These are phyloP conservation scores for Fraxinus xanthoxyloides DNA, from an alignment of 305 asterid species.

Conservation along the genomic window DNA sequence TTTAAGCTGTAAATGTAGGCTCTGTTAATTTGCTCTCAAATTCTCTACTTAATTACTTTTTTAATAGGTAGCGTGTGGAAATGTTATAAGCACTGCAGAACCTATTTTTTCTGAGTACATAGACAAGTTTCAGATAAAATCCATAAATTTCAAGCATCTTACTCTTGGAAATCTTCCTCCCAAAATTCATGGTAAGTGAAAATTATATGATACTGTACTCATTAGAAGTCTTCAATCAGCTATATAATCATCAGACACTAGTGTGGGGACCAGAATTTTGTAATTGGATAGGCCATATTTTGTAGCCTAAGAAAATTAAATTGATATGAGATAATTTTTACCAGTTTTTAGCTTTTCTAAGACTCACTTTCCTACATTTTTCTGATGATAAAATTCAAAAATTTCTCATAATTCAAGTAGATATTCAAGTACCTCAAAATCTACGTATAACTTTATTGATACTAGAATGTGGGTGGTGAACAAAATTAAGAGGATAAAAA, in stretches of 20 bases:
- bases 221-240: background rate
- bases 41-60: constrained; percentile 13
- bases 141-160: constrained; percentile 56
- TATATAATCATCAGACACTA: background rate
- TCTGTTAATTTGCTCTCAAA: background rate
- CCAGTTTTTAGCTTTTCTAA: background rate
- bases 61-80: constrained; percentile 59
- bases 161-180: constrained; percentile 76
- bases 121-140: constrained; percentile 44
- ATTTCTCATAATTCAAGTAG: background rate
- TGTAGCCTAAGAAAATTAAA: background rate
- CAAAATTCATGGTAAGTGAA: constrained; percentile 48
- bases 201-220: background rate
- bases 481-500: background rate
- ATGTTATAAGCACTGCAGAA: constrained; percentile 49
- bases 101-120: constrained; percentile 55
- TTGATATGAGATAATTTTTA: background rate
- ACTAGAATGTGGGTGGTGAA: background rate
- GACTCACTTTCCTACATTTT: background rate
- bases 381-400: background rate
- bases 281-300: background rate
- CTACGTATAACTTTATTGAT: background rate
- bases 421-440: background rate
- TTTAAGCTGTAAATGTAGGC: background rate
- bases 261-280: background rate